A percentile compares a stretch with the other conserved stretches of the same genome.
Evolutionary conservation across 495 filamentous ascomycete species (phyloP).

Genomic region (Xanthoparmelia taractica): DNA sequence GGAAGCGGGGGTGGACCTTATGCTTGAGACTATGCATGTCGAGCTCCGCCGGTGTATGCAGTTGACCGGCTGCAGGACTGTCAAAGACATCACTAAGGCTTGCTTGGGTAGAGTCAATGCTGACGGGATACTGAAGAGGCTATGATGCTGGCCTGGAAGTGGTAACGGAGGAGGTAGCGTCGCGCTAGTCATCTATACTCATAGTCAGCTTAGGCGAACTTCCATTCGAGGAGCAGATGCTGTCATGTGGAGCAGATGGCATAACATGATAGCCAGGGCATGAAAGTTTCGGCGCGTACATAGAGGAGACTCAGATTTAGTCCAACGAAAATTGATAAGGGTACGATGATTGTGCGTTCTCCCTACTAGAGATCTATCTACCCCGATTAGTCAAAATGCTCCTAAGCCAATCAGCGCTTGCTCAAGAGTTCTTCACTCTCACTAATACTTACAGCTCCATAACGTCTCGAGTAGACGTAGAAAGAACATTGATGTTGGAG

Average conservation of each 20-base stretch:
- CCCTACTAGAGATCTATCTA: too few relatives aligned
- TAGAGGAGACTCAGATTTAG: too few relatives aligned
- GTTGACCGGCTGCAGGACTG: slow-evolving; percentile 41
- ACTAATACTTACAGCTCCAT: too few relatives aligned
- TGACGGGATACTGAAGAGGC: slow-evolving; percentile 38
- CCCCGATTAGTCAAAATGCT: too few relatives aligned
- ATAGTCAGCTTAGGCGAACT: background rate
- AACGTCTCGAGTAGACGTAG: too few relatives aligned
- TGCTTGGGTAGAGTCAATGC: slow-evolving; percentile 33
- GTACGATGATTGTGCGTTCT: too few relatives aligned
- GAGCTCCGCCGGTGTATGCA: slow-evolving; percentile 49
- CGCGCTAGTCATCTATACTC: background rate
- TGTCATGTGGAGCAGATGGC: background rate
- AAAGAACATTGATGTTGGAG: too few relatives aligned
- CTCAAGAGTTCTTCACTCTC: too few relatives aligned
- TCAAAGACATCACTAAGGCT: slow-evolving; percentile 38
- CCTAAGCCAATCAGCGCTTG: too few relatives aligned
- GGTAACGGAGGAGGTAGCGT: background rate
- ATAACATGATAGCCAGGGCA: too few relatives aligned
- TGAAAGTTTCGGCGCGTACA: too few relatives aligned
- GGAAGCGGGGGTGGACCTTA: slow-evolving; percentile 36
- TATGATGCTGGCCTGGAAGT: slow-evolving; percentile 19
- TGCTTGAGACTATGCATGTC: slow-evolving; percentile 38
- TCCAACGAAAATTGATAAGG: too few relatives aligned
- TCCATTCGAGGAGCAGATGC: background rate